Base-by-base conservation (phyloP, 2,329 filamentous ascomycete genomes). In the Exophiala phaeomuriformis region DNA sequence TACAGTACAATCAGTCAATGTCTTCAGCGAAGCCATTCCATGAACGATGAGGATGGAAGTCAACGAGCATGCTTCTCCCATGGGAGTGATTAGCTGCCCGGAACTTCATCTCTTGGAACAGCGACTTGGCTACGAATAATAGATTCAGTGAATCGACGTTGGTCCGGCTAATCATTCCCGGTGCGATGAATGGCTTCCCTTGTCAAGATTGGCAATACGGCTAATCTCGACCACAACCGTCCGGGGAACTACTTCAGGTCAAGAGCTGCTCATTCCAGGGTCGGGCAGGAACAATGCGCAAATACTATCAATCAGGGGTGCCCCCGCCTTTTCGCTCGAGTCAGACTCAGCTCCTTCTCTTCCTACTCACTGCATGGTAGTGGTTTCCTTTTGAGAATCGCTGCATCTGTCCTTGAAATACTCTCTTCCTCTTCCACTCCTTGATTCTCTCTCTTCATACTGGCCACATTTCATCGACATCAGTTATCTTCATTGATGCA, bases 41-140 rank as follows among this genome's bases (percentile, higher is more conserved):
- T 19, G 43, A 49, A 31, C 32, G 36, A 46, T 12, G 7, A 37
- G 31, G 10, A 49, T 12, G 36, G 35, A 9, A 19, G 19, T 19
- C 19, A 19, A 19, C 19, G 19, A 19, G 19, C 19, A 19, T 19
- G 19, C 19, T 19, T 19, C 19, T 19, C 19, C 19, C 19, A 19
- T 19, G 19, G 19, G 19, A 19, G 19, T 19, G 19, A 19, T 19
- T 19, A 19, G 19, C 19, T 19, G 35, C 35, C 43, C 19, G 9
- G 33, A 27, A 27, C 49, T 10, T 19, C 27, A 40, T 36, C 9
- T 8, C 10, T 50, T 47, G 53, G 53, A 47, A 46, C 46, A 46
- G 12, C 32, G 46, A 45, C 37, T 42, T 10, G 47, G 45, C 31
- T 30, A 53, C 46, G 45, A 49, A 53, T 47, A 53, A 19, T 19